These are phyloP conservation scores for Quercus glauca DNA, from an alignment of 306 rosid species.

Conservation along the genomic window DNA sequence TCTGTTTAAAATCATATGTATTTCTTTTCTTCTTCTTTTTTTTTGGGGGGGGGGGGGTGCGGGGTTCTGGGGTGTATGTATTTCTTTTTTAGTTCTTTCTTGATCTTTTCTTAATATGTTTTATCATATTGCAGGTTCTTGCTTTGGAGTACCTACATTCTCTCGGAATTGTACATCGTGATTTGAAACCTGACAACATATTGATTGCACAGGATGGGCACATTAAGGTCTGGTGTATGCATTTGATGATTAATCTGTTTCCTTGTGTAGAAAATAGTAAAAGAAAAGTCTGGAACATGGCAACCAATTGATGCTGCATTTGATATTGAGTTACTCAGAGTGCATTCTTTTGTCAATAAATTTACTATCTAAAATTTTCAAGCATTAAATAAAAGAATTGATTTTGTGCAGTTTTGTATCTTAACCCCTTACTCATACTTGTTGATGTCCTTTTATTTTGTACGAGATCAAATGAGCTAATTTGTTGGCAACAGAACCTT, in stretches of 20 bases:
- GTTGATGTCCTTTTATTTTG: neutral
- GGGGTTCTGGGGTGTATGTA: neutral
- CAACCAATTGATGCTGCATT: neutral
- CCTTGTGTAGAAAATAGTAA: neutral
- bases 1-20: neutral
- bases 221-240: conserved; percentile 3
- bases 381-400: neutral
- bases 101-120: neutral
- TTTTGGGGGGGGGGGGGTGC: no score
- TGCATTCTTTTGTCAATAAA: neutral
- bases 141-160: conserved; percentile 14
- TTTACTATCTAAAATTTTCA: neutral
- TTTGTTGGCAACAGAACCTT: neutral
- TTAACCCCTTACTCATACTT: neutral
- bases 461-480: neutral
- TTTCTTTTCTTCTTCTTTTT: neutral
- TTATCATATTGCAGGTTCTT: neutral
- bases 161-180: conserved; percentile 8
- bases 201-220: conserved; percentile 10
- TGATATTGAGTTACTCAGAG: neutral
- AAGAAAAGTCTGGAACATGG: neutral
- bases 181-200: conserved; percentile 9
- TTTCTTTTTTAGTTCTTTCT: neutral
- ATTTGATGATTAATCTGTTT: neutral
- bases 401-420: neutral